Base-by-base conservation (phyloP, 1,284 basidiomycete species). In the Wallemia hederae region DNA sequence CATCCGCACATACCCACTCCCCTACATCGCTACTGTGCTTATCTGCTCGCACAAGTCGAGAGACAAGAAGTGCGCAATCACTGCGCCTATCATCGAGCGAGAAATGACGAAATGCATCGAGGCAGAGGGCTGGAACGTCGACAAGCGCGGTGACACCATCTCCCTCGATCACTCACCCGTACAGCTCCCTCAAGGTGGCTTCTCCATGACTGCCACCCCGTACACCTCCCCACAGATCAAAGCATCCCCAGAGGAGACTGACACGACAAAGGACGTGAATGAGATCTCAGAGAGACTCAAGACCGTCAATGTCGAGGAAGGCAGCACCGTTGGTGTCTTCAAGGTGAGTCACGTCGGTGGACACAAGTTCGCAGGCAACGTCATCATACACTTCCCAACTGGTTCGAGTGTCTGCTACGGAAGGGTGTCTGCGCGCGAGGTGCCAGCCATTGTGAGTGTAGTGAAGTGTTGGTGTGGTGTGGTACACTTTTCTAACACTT, bases 341-440 rank as follows among this genome's bases (percentile, higher is more conserved):
- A 80, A 79, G 67, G 83, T 81, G 63, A 90, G 85, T 27, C 91
- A 94, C 71, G 76, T 89, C 58, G 88, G 89, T 58, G 89, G 88
- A 1, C 90, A 94, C 73, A 82, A 82, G 65, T 94, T 82, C 69
- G 82, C 85, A 22, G 91, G 91, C 26, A 91, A 92, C 67, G 83
- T 87, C 66, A 81, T 91, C 62, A 84, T 92, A 66, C 82, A 86
- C 70, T 83, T 82, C 62, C 88, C 90, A 0, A 79, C 80, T 61
- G 89, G 89, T 19, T 77, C 80, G 26, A 80, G 81, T 57, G 76
- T 92, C 26, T 91, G 88, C 80, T 94, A 94, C 67, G 91, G 90
- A n/a, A 81, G 91, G 29, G 87, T 92, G 1, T 82, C 83, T 34
- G 81, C 89, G 11, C 83, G 88, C 67, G 83, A 91, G 66, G 82